phyloP scores from a whole-genome alignment of 441 rosid genomes.

The Daphne laureola region DNA sequence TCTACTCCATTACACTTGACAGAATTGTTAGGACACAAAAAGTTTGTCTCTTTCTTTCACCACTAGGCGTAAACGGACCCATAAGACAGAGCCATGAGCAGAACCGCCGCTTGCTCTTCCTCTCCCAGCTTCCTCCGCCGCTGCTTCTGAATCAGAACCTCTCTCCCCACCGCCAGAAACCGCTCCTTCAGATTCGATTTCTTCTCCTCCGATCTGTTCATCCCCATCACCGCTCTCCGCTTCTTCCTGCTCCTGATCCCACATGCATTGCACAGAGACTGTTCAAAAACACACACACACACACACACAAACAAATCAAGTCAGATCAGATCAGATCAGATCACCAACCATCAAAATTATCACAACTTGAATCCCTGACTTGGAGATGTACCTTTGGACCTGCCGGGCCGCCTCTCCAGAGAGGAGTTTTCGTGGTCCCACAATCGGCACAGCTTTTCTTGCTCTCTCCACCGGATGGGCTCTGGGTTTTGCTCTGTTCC shows the following conservation, averaged over 20 bases:
- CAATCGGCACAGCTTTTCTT: conserved; percentile 86
- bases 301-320: not conserved
- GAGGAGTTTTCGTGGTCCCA: conserved; percentile 82
- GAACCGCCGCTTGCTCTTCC: conserved; percentile 86
- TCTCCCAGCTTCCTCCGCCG: conserved; percentile 62
- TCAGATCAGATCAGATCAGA: conserved; percentile 11
- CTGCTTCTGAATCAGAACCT: conserved; percentile 63
- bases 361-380: not conserved
- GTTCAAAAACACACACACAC: conserved; percentile 12
- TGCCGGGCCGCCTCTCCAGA: conserved; percentile 95
- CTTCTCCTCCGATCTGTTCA: conserved; percentile 35
- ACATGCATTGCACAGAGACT: conserved; percentile 96
- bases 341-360: not conserved
- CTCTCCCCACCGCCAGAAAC: conserved; percentile 44
- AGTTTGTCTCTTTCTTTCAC: not conserved
- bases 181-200: conserved; percentile 22
- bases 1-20: no score
- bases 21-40: conserved; percentile 21
- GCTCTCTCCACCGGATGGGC: conserved; percentile 23
- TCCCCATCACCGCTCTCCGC: conserved; percentile 42
- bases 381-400: conserved; percentile 65
- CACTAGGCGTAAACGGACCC: conserved; percentile 71
- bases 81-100: conserved; percentile 79
- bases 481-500: conserved; percentile 25
- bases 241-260: conserved; percentile 74